phyloP scores from a whole-genome alignment of 441 rosid genomes.

The Gossypium davidsonii region DNA sequence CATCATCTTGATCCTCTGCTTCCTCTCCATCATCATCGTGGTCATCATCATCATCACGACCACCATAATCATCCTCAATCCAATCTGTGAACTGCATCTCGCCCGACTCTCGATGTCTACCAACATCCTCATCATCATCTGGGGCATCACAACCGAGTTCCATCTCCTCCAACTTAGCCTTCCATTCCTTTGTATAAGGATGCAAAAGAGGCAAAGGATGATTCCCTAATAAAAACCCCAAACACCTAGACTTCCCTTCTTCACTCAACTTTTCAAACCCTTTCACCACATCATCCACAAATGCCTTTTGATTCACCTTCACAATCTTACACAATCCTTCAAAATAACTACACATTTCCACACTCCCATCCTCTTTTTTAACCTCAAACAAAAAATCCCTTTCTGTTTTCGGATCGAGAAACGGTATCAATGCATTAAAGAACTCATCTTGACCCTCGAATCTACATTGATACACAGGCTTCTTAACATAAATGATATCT shows the following conservation, averaged over 20 bases:
- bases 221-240: constrained; percentile 69
- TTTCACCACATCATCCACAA: constrained; percentile 90
- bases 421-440: constrained; percentile 49
- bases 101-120: constrained; percentile 17
- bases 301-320: constrained; percentile 68
- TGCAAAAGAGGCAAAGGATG: constrained; percentile 75
- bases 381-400: constrained; percentile 47
- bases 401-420: constrained; percentile 71
- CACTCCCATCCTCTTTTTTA: constrained; percentile 54
- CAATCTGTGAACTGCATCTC: constrained; percentile 53
- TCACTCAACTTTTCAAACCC: constrained; percentile 74
- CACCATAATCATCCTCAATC: constrained; percentile 53
- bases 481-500: constrained; percentile 80
- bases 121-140: constrained; percentile 50
- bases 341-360: constrained; percentile 58
- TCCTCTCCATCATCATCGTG: constrained; percentile 18
- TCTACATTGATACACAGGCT: constrained; percentile 85
- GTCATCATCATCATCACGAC: constrained; percentile 17
- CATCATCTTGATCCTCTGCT: constrained; percentile 30
- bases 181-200: constrained; percentile 94
- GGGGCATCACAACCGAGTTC: constrained; percentile 97
- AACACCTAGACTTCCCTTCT: constrained; percentile 60
- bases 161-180: constrained; percentile 84
- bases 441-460: constrained; percentile 81
- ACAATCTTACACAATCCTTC: constrained; percentile 88